Base-by-base conservation (phyloP, 768 basidiomycete genomes). In the Tricholoma terreum region DNA sequence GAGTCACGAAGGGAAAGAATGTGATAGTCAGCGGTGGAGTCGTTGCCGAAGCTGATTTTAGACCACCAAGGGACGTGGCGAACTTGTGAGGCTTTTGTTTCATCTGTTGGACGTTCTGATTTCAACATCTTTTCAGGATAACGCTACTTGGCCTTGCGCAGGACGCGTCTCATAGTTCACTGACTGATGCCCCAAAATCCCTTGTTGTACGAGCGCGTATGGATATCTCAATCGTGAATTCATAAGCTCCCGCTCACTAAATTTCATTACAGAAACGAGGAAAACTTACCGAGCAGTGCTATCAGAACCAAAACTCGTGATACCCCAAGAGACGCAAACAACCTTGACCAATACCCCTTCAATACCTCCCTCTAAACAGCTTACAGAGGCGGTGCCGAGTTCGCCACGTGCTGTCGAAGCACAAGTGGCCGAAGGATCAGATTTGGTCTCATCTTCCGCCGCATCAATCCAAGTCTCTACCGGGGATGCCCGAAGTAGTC, bases 1-100 rank as follows among this genome's bases (percentile, higher is more conserved):
- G 92, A 1, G 90, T 92, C 1, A 87, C 90, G 2, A 90, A 90
- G 61, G 91, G 92, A 1, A 90, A 85, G 66, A 87, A 84, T 0
- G 67, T 94, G 52, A 67, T 95, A 11, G 75, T 92, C 6, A 88
- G 87, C 58, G 81, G 89, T 1, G 90, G 89, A 0, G 85, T 82
- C 0, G 69, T 79, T n/a, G 71, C 77, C 5, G 78, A 83, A 43
- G 78, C 78, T 14, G 86, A 92, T 68, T 67, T 89, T 31, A 77
- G 92, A 54, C 84, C 83, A 1, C 89, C 92, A 0, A 76, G 75
- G 61, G 92, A 94, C 65, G 77, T 91, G 2, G 82, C 77, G 12
- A 94, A 94, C 67, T 64, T 94, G 92, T 92, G 61, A 61, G 84
- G 73, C 1, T 7, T 42, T 34, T 40, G 30, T 17, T 15, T 30